Percentiles rank a stretch among this genome's conserved stretches.
These are phyloP conservation scores for Wickerhamia fluorescens DNA, from an alignment of 805 yeast genomes.

Conservation along the genomic window DNA sequence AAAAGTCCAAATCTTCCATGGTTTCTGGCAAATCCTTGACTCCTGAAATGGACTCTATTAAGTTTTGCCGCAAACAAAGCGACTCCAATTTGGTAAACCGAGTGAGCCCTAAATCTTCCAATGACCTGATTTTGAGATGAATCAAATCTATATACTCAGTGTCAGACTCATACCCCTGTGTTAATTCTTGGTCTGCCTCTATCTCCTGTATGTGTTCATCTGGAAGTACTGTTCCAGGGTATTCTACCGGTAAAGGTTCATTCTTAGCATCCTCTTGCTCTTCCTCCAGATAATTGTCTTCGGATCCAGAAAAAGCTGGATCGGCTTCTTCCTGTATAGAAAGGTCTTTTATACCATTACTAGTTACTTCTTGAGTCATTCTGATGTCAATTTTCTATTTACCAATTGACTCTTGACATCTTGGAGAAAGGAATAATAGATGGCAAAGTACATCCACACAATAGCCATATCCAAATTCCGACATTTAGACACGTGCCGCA, in stretches of 20 bases:
- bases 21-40: conserved; percentile 55
- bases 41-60: conserved; percentile 59
- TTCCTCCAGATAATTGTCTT: conserved; percentile 19
- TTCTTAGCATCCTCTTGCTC: conserved; percentile 14
- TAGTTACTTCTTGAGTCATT: no score
- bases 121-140: conserved; percentile 59
- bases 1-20: conserved; percentile 75
- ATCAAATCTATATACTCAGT: conserved; percentile 55
- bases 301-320: conserved; percentile 10
- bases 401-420: no score
- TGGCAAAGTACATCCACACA: no score
- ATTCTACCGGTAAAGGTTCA: conserved; percentile 34
- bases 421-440: no score
- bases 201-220: conserved; percentile 47
- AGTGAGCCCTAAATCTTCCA: conserved; percentile 53
- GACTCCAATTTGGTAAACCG: conserved; percentile 52
- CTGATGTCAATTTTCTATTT: no score
- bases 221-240: conserved; percentile 37
- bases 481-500: no score
- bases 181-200: conserved; percentile 63
- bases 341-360: no score
- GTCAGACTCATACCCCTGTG: conserved; percentile 51
- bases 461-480: no score
- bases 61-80: conserved; percentile 76
- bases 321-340: conserved; percentile 4